Conservation (phyloP, 805 yeast genomes). For the Lipomyces orientalis region DNA sequence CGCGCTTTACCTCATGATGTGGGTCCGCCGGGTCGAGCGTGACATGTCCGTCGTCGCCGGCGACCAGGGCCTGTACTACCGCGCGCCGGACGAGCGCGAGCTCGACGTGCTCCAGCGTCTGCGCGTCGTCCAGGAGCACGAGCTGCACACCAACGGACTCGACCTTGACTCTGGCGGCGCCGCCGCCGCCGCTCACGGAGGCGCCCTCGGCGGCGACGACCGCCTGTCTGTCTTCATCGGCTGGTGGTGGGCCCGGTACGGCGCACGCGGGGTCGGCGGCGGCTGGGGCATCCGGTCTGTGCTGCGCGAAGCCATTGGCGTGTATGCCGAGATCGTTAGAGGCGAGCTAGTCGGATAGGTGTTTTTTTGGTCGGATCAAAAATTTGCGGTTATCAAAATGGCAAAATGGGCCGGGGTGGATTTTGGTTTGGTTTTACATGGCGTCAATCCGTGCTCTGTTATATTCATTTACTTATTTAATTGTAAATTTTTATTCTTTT, state of each 20-base stretch:
- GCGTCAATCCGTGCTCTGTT: too few relatives aligned
- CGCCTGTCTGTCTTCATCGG: conserved; percentile 27
- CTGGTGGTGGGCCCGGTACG: conserved; percentile 30
- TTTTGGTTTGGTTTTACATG: too few relatives aligned
- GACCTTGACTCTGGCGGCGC: conserved; percentile 2
- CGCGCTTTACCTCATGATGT: conserved; percentile 26
- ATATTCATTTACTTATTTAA: too few relatives aligned
- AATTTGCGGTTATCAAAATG: too few relatives aligned
- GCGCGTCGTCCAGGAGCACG: conserved; percentile 15
- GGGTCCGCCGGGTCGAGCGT: conserved; percentile 30
- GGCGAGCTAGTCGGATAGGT: conserved; percentile 14
- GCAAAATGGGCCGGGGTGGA: too few relatives aligned
- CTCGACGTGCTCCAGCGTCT: conserved; percentile 26
- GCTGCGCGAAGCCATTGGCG: conserved; percentile 22
- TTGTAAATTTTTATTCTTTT: too few relatives aligned
- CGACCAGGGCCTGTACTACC: conserved; percentile 17
- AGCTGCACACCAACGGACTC: background rate
- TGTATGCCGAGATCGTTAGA: conserved; percentile 21
- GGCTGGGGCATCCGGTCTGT: conserved; percentile 32
- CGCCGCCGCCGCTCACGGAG: background rate
- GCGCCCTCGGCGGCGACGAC: conserved; percentile 4
- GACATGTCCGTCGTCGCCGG: conserved; percentile 24
- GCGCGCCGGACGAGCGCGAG: conserved; percentile 31
- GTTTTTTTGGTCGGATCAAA: too few relatives aligned
- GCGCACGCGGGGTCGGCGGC: conserved; percentile 20